Evolutionary conservation across 768 basidiomycete genomes (phyloP).

Genomic region (Brasilioporus rufonigricans): DNA sequence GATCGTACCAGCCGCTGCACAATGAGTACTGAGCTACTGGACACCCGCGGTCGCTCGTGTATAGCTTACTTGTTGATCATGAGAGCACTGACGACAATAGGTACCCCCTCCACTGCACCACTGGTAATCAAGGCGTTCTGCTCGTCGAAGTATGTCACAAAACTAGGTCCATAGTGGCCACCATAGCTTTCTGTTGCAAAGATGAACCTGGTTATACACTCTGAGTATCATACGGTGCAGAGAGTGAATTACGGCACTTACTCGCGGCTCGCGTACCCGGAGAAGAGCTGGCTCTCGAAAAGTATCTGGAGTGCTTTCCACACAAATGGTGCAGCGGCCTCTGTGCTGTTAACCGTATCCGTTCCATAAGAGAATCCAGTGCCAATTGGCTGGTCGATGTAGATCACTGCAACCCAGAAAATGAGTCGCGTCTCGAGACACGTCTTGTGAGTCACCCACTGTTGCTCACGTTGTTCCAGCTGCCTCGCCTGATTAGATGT

Average conservation of each 20-base stretch:
- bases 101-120: slow-evolving; percentile 46
- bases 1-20: slow-evolving; percentile 62
- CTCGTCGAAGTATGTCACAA: slow-evolving; percentile 61
- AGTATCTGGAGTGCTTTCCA: slow-evolving; percentile 66
- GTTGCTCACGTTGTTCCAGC: slow-evolving; percentile 70
- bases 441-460: slow-evolving; percentile 37
- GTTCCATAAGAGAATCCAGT: too few species aligned
- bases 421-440: neutral
- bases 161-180: slow-evolving; percentile 64
- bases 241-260: too few species aligned
- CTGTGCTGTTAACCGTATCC: slow-evolving; percentile 51
- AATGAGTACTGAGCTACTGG: neutral
- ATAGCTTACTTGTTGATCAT: slow-evolving; percentile 59
- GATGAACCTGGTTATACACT: slow-evolving; percentile 44
- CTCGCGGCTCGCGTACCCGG: too few species aligned
- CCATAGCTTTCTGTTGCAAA: too few species aligned
- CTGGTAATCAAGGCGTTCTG: slow-evolving; percentile 53
- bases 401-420: slow-evolving; percentile 9
- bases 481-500: slow-evolving; percentile 18
- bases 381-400: too few species aligned
- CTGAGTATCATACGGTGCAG: neutral
- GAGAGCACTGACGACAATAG: slow-evolving; percentile 53
- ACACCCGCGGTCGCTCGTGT: neutral
- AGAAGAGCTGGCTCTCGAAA: too few species aligned
- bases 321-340: slow-evolving; percentile 53